Evolutionary conservation across 1,139 yeast genomes (phyloP), one percentile per base, ranked within the genome.

Genomic region (Candida sp.): DNA sequence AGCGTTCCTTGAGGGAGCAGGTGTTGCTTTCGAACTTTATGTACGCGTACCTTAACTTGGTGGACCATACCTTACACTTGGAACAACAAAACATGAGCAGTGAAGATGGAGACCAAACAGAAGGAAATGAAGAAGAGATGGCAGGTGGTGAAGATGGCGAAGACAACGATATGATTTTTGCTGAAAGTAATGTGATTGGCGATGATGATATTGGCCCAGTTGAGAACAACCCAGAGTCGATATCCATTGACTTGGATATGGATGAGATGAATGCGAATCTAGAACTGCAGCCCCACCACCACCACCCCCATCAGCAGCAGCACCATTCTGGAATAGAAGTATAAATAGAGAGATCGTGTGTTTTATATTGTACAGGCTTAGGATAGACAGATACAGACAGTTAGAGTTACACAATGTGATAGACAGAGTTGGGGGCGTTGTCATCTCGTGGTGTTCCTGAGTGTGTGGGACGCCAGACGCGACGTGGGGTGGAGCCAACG

Each of bases 41-140:
- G 99, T 94, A 94, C 67, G 96, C 98, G 0, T 94, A 94, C 70
- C 80, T 94, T 76, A 94, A 94, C 65, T 77, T 94, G 68, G 97
- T 94, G 52, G 96, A 94, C 68, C 98, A 93, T 61, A 87, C 94
- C 6, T 74, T 88, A 58, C 90, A 87, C 67, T 69, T 88, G 57
- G 93, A 88, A 61, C 91, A 85, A 58, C 77, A 72, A 51, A 58
- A 63, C 58, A 63, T 59, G 39, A 57, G 53, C 28, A 64, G 61
- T n/a, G 53, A 47, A 25, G 47, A 41, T 28, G 51, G 45, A 3
- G 52, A 57, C 28, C 48, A 46, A 5, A 62, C 57, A 27, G 60
- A 47, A 31, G 51, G 44, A n/a, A 51, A 39, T 17, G 49, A 42
- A 17, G 50, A 34, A 11, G 54, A 46, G 17, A 55, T 53, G 28